A percentile compares a stretch with the other conserved stretches of the same genome.
phyloP scores from a whole-genome alignment of 2,329 filamentous ascomycete genomes.

The Monosporascus sp. region DNA sequence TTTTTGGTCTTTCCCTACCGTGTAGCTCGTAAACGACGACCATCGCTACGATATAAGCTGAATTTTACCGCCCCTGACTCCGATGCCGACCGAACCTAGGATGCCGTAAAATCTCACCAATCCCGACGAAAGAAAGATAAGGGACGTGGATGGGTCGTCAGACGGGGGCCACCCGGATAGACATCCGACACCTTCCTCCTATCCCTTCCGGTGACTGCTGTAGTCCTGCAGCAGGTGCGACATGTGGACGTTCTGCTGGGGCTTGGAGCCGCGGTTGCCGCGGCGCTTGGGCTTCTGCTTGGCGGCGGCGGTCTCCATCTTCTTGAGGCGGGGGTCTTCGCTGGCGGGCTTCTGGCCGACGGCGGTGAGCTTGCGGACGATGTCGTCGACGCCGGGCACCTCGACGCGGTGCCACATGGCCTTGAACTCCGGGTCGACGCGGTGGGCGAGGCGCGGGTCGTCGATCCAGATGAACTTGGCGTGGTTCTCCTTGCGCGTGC shows the following conservation, averaged over 20 bases:
- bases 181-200: neutral
- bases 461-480: constrained; percentile 86
- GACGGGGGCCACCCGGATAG: neutral
- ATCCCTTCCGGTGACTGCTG: neutral
- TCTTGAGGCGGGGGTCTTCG: constrained; percentile 64
- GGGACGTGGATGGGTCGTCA: no score
- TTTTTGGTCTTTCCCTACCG: no score
- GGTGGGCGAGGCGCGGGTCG: constrained; percentile 69
- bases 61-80: no score
- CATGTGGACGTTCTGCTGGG: constrained; percentile 88
- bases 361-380: constrained; percentile 66
- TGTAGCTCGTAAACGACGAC: no score
- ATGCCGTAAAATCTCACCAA: no score
- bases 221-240: constrained; percentile 64
- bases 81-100: no score
- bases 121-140: no score
- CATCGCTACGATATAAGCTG: no score
- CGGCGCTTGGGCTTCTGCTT: constrained; percentile 72
- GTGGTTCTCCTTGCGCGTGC: constrained; percentile 88
- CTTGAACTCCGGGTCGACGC: constrained; percentile 78
- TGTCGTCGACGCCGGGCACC: constrained; percentile 69
- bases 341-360: constrained; percentile 81
- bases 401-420: constrained; percentile 76
- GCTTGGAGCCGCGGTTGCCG: constrained; percentile 61
- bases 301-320: constrained; percentile 42